Percentiles rank a stretch among this genome's conserved stretches.
Evolutionary conservation across 2,329 filamentous ascomycete genomes (phyloP).

Genomic region (Penicillium sp.): DNA sequence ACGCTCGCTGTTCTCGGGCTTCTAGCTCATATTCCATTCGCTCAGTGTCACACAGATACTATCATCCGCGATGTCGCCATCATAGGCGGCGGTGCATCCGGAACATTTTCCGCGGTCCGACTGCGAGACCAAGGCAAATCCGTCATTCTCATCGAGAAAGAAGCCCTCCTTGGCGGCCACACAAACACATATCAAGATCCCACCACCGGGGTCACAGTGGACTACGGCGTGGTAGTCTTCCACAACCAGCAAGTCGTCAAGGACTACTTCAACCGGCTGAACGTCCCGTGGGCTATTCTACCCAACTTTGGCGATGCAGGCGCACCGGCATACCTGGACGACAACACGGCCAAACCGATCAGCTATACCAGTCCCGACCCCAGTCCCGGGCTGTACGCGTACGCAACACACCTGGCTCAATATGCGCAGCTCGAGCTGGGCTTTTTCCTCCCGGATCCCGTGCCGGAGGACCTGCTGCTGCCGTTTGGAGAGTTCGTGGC

Average conservation of each 20-base stretch:
- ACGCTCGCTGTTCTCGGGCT: background rate
- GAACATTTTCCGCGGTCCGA: slow-evolving; percentile 12
- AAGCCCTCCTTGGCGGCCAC: slow-evolving; percentile 38
- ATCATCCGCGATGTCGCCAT: slow-evolving; percentile 24
- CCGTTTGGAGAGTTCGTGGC: slow-evolving; percentile 51
- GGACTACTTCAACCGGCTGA: slow-evolving; percentile 31
- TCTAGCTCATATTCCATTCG: slow-evolving; percentile 15
- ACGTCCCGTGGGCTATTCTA: slow-evolving; percentile 21
- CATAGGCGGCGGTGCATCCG: slow-evolving; percentile 16
- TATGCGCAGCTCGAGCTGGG: slow-evolving; percentile 14
- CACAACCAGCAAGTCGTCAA: slow-evolving; percentile 34
- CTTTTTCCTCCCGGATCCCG: slow-evolving; percentile 43
- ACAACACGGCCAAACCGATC: slow-evolving; percentile 25
- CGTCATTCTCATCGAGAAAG: slow-evolving; percentile 39
- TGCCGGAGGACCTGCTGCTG: slow-evolving; percentile 51
- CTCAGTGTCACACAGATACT: background rate
- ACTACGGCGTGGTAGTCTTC: slow-evolving; percentile 37
- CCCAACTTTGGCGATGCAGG: slow-evolving; percentile 12
- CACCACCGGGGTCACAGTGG: slow-evolving; percentile 27
- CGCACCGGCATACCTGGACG: slow-evolving; percentile 19
- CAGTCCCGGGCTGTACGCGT: background rate
- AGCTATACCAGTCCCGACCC: slow-evolving; percentile 12
- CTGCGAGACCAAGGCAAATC: slow-evolving; percentile 34
- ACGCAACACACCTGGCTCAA: slow-evolving; percentile 35
- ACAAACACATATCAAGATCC: slow-evolving; percentile 34